Conservation (phyloP, 805 yeast genomes). For the Zygosaccharomyces lentus region DNA sequence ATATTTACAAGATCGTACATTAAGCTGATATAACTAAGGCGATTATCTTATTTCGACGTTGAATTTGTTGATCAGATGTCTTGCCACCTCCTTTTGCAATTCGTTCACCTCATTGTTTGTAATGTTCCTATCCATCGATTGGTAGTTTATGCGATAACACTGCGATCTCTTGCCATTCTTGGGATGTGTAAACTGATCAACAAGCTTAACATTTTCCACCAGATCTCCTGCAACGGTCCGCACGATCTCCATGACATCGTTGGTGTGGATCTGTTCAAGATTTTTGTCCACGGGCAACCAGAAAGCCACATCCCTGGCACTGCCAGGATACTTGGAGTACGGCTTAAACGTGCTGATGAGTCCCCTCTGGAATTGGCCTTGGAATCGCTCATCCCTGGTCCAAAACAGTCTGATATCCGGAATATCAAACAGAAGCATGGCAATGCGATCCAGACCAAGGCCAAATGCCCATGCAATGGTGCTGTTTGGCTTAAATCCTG, state of each 20-base stretch:
- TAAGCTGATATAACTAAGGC: neutral
- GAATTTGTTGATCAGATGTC: conserved; percentile 47
- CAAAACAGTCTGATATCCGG: conserved; percentile 95
- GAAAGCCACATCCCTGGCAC: conserved; percentile 83
- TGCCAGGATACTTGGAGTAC: conserved; percentile 86
- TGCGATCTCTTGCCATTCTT: conserved; percentile 71
- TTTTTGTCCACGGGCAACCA: conserved; percentile 58
- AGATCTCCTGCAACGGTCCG: conserved; percentile 80
- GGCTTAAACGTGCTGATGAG: conserved; percentile 72
- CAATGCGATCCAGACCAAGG: conserved; percentile 88
- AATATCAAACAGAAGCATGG: conserved; percentile 91
- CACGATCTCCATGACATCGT: conserved; percentile 91
- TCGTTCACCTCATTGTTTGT: conserved; percentile 80
- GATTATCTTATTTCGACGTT: conserved; percentile 52
- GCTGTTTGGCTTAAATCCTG: conserved; percentile 54
- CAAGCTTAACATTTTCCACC: conserved; percentile 75
- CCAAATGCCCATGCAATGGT: conserved; percentile 98
- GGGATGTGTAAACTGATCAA: conserved; percentile 84
- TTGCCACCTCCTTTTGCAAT: conserved; percentile 62
- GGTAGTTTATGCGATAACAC: conserved; percentile 88
- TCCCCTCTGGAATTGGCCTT: conserved; percentile 63
- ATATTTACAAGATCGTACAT: conserved; percentile 1
- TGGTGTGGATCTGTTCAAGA: conserved; percentile 56
- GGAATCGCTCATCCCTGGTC: conserved; percentile 77
- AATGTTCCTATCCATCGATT: conserved; percentile 90